These are phyloP conservation scores for Boletus rubroflammeus DNA, from an alignment of 768 basidiomycete genomes.

Conservation along the genomic window DNA sequence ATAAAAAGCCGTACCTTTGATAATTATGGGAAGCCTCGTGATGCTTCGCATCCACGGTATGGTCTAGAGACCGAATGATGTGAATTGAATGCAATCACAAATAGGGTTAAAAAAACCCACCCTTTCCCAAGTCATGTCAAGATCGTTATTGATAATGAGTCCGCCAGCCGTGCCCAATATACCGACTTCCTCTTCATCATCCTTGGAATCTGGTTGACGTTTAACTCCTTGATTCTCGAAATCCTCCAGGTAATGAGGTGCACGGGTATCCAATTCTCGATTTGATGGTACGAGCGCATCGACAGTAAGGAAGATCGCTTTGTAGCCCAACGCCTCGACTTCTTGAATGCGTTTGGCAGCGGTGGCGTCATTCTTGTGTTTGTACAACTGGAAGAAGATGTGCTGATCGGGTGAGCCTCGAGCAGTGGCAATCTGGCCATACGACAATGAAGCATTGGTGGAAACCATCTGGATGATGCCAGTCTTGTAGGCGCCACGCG, in stretches of 20 bases:
- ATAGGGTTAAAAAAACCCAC: slow-evolving; percentile 30
- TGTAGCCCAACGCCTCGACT: slow-evolving; percentile 72
- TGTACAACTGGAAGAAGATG: slow-evolving; percentile 85
- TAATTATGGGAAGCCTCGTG: slow-evolving; percentile 65
- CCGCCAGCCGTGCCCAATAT: slow-evolving; percentile 65
- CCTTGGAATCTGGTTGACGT: slow-evolving; percentile 22
- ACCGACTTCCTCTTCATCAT: slow-evolving; percentile 36
- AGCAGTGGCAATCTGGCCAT: slow-evolving; percentile 56
- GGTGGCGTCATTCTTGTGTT: slow-evolving; percentile 61
- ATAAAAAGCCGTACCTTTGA: slow-evolving; percentile 52
- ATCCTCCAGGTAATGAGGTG: slow-evolving; percentile 55
- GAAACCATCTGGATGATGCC: slow-evolving; percentile 86
- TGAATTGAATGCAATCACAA: not conserved
- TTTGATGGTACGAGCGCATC: slow-evolving; percentile 85
- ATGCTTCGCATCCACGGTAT: slow-evolving; percentile 74
- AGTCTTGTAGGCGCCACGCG: slow-evolving; percentile 58
- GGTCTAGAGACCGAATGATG: slow-evolving; percentile 41
- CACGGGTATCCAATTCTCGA: slow-evolving; percentile 69
- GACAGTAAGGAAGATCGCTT: slow-evolving; percentile 88
- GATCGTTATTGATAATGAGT: slow-evolving; percentile 61
- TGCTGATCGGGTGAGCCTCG: slow-evolving; percentile 52
- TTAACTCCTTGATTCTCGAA: slow-evolving; percentile 40
- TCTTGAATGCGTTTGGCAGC: slow-evolving; percentile 71
- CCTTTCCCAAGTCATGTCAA: slow-evolving; percentile 76
- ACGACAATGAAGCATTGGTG: slow-evolving; percentile 69